These are phyloP conservation scores for Nothophoma quercina DNA, from an alignment of 2,329 filamentous ascomycete genomes.

Conservation along the genomic window DNA sequence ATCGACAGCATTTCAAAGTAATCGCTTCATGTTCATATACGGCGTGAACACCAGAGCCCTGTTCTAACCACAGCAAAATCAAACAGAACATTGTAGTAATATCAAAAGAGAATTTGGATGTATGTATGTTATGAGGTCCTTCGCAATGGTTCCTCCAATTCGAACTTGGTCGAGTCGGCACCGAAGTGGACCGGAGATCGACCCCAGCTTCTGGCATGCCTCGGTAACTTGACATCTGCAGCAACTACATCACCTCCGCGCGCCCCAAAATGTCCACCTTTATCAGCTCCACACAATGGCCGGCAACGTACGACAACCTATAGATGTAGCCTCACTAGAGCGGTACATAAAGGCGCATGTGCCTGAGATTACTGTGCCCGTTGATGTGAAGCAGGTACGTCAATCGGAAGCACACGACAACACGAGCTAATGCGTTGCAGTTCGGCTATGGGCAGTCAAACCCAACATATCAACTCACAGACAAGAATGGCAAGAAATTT, in stretches of 20 bases:
- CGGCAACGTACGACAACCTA: slow-evolving; percentile 86
- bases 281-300: slow-evolving; percentile 67
- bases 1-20: no score
- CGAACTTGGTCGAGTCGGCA: slow-evolving; percentile 11
- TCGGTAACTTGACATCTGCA: slow-evolving; percentile 17
- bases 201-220: slow-evolving; percentile 7
- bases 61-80: no score
- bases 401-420: background rate
- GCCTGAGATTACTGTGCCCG: slow-evolving; percentile 81
- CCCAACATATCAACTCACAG: slow-evolving; percentile 91
- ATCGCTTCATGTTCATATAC: background rate
- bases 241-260: slow-evolving; percentile 13
- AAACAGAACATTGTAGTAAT: no score
- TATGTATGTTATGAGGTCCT: no score
- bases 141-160: no score
- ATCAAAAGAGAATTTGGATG: no score
- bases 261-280: slow-evolving; percentile 23
- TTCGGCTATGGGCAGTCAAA: slow-evolving; percentile 98
- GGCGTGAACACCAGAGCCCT: background rate
- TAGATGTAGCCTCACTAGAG: slow-evolving; percentile 81
- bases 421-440: slow-evolving; percentile 55
- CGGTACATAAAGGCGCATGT: slow-evolving; percentile 79
- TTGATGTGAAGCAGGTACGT: slow-evolving; percentile 86
- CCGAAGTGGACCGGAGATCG: slow-evolving; percentile 1
- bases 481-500: slow-evolving; percentile 72